phyloP scores from a whole-genome alignment of 495 filamentous ascomycete species.

The Daldinia loculata region DNA sequence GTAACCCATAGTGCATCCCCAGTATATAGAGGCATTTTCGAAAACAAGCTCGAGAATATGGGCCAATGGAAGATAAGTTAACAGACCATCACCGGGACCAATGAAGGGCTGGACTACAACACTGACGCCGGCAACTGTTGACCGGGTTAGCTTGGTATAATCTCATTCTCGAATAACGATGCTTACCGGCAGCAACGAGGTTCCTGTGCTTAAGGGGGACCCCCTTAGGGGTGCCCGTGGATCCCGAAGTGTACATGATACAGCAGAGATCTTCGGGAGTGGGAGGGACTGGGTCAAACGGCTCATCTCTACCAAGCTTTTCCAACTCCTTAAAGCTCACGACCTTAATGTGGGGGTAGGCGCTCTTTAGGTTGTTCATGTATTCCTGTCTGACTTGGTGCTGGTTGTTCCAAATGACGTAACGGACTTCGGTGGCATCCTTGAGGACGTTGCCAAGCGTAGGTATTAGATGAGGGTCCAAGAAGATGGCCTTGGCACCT shows the following conservation, averaged over 20 bases:
- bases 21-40: constrained; percentile 89
- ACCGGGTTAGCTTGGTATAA: constrained; percentile 22
- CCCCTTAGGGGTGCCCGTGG: constrained; percentile 96
- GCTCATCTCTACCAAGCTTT: constrained; percentile 84
- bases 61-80: constrained; percentile 92
- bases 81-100: constrained; percentile 82
- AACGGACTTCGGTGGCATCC: constrained; percentile 78
- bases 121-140: constrained; percentile 83
- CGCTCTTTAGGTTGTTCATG: constrained; percentile 79
- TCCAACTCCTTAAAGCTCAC: constrained; percentile 85
- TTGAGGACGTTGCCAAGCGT: constrained; percentile 84
- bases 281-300: constrained; percentile 81
- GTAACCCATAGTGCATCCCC: constrained; percentile 98
- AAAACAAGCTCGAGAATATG: constrained; percentile 99
- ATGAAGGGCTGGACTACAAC: constrained; percentile 86
- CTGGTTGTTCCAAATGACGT: constrained; percentile 90
- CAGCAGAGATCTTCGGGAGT: constrained; percentile 89
- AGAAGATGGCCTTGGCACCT: constrained; percentile 85
- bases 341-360: constrained; percentile 74
- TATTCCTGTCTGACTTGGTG: constrained; percentile 78
- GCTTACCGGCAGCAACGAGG: constrained; percentile 85
- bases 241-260: constrained; percentile 99
- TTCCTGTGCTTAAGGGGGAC: constrained; percentile 89
- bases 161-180: background rate
- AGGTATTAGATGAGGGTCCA: constrained; percentile 83